Evolutionary conservation across 768 basidiomycete genomes (phyloP), one percentile per base, ranked within the genome.

Genomic region (Gloeopeniophorella convolvens): DNA sequence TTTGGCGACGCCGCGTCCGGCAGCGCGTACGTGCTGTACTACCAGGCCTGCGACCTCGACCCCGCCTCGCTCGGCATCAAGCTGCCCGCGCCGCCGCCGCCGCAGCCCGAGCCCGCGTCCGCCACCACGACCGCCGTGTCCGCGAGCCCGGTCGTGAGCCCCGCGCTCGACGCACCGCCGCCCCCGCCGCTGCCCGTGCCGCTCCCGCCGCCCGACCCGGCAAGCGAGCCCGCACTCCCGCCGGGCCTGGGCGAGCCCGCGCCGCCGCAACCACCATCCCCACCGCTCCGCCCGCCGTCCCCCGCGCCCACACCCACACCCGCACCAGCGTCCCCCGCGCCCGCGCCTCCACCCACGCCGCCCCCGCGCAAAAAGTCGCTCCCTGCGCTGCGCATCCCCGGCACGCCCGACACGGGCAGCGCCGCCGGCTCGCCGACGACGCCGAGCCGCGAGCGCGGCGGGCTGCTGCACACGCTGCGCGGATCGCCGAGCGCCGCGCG

Each of bases 11-110:
- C 77, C 11, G 78, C 79, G 59, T 73, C 83, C 1, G 94, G 94
- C 30, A 83, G 87, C 35, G 96, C 95, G 16, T 99, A 99, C 65
- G 93, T 98, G 21, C 75, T 99, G 31, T 98, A 95, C 70, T 99
- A 98, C 67, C 92, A 97, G 67, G 93, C 92, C 21, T 83, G 77
- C 28, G 92, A 97, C 65, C 75, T 98, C 48, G 85, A 95, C 63
- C 71, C 77, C 30, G 64, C 70, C n/a, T 71, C 75, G 18, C 75
- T 94, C 24, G 93, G 91, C 2, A 67, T 95, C 18, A 77, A 72
- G 47, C 45, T 57, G 13, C 61, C 59, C n/a, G 50, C 62, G 13
- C 60, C 61, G 42, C 45, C 49, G 39, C 56, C 58, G 49, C 62
- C 43, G 24, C 51, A 53, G 2, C 16, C 13, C 23, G 21, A n/a